A percentile compares a stretch with the other conserved stretches of the same genome.
phyloP scores from a whole-genome alignment of 345 rosid species.

The Clarkia xantiana region DNA sequence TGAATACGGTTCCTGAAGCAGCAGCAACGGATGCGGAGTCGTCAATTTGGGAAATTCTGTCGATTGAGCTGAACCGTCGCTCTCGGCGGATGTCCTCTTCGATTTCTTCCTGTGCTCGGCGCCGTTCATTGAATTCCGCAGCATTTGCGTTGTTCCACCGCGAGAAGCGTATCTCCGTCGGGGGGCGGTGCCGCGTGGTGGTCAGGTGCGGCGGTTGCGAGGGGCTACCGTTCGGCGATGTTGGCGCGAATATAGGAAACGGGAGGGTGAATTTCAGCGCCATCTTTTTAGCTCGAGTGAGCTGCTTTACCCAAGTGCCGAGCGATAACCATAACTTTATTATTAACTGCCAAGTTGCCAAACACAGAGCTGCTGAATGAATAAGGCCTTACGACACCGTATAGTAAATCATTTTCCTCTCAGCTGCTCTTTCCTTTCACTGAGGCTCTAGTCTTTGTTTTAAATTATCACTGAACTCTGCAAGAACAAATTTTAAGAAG shows the following conservation, averaged over 20 bases:
- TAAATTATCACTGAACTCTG: no score
- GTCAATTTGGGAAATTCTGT: slow-evolving; percentile 22
- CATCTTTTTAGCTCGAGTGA: not conserved
- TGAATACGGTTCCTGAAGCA: slow-evolving; percentile 14
- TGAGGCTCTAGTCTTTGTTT: no score
- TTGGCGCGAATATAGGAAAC: slow-evolving; percentile 65
- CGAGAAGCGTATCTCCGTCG: slow-evolving; percentile 43
- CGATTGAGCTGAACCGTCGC: slow-evolving; percentile 50
- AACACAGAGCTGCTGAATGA: no score
- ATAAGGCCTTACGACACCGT: no score
- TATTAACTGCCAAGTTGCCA: no score
- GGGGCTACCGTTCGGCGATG: slow-evolving; percentile 13
- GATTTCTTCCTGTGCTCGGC: slow-evolving; percentile 48
- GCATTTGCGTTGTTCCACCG: slow-evolving; percentile 80
- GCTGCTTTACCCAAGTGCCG: no score
- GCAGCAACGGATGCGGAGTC: slow-evolving; percentile 13
- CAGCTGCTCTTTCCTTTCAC: no score
- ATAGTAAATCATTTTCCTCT: no score
- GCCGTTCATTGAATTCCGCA: slow-evolving; percentile 44
- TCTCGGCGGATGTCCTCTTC: slow-evolving; percentile 58
- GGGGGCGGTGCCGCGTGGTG: slow-evolving; percentile 18
- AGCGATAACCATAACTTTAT: no score
- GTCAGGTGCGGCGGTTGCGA: not conserved
- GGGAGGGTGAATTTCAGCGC: slow-evolving; percentile 47
- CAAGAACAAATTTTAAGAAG: no score